Percentiles rank a stretch among this genome's conserved stretches.
Conservation (phyloP, 1,284 basidiomycete genomes). For the Agaricales sp. region DNA sequence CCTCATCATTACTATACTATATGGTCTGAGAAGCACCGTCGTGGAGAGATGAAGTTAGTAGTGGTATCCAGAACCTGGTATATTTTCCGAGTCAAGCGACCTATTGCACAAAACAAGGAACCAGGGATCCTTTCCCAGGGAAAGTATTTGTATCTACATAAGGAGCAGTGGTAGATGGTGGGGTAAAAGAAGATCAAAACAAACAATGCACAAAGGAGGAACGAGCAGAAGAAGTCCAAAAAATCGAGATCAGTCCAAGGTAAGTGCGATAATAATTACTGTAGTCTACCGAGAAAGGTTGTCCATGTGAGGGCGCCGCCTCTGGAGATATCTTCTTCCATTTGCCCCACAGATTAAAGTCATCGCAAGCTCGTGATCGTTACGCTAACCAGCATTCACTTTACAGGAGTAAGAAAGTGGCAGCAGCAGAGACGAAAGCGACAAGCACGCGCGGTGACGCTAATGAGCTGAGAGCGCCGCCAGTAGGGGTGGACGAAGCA, state of each 20-base stretch:
- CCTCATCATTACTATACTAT: too few species aligned
- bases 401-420: conserved; percentile 49
- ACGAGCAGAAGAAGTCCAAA: not conserved
- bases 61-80: not conserved
- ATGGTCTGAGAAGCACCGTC: too few species aligned
- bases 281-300: not conserved
- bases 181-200: not conserved
- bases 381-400: not conserved
- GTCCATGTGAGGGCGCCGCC: not conserved
- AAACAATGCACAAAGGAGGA: not conserved
- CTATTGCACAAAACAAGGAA: not conserved
- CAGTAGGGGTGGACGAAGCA: conserved; percentile 17
- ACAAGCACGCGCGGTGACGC: conserved; percentile 40
- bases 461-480: conserved; percentile 35
- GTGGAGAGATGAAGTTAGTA: too few species aligned
- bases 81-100: not conserved
- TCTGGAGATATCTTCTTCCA: not conserved
- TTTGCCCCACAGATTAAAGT: not conserved
- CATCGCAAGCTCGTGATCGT: not conserved
- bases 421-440: conserved; percentile 37
- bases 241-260: not conserved
- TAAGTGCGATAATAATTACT: not conserved
- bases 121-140: not conserved
- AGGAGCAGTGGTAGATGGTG: not conserved
- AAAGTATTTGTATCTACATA: too few species aligned